Evolutionary conservation across 306 rosid genomes (phyloP).

Genomic region (Dryas drummondii): DNA sequence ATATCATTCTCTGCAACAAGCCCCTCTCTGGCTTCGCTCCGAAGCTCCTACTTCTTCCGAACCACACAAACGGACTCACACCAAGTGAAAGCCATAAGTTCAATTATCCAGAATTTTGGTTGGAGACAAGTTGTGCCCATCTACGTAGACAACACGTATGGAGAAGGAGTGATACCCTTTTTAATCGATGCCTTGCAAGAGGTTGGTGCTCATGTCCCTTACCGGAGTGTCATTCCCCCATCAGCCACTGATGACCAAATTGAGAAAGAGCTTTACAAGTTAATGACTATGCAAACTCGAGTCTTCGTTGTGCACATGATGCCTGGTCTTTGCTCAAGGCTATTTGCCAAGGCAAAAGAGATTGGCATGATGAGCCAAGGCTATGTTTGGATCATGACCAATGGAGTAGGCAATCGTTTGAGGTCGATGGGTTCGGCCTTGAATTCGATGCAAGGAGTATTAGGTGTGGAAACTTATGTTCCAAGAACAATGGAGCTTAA

Average conservation of each 20-base stretch:
- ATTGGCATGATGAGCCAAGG: slow-evolving; percentile 49
- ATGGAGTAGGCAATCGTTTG: slow-evolving; percentile 29
- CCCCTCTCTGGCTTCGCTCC: slow-evolving; percentile 42
- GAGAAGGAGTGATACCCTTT: slow-evolving; percentile 38
- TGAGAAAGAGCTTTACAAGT: slow-evolving; percentile 35
- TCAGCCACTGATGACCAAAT: slow-evolving; percentile 42
- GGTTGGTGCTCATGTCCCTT: slow-evolving; percentile 27
- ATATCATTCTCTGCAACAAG: slow-evolving; percentile 53
- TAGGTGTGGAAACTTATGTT: slow-evolving; percentile 50
- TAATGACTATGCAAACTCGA: slow-evolving; percentile 45
- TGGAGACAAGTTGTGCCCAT: slow-evolving; percentile 53
- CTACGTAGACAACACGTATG: slow-evolving; percentile 41
- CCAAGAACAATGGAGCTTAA: too few species aligned
- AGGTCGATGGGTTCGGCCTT: slow-evolving; percentile 14
- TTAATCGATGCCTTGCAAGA: slow-evolving; percentile 40
- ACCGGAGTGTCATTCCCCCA: slow-evolving; percentile 35
- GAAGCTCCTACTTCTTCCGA: slow-evolving; percentile 46
- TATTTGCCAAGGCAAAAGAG: slow-evolving; percentile 37
- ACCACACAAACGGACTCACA: slow-evolving; percentile 32
- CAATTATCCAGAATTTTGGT: slow-evolving; percentile 39
- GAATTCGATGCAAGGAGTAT: slow-evolving; percentile 48
- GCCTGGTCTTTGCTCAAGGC: slow-evolving; percentile 20
- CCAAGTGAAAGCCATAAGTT: slow-evolving; percentile 38
- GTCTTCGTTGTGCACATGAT: slow-evolving; percentile 56
- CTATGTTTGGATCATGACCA: slow-evolving; percentile 52